phyloP scores from a whole-genome alignment of 2,329 filamentous ascomycete genomes.

The Graphilbum fragrans region DNA sequence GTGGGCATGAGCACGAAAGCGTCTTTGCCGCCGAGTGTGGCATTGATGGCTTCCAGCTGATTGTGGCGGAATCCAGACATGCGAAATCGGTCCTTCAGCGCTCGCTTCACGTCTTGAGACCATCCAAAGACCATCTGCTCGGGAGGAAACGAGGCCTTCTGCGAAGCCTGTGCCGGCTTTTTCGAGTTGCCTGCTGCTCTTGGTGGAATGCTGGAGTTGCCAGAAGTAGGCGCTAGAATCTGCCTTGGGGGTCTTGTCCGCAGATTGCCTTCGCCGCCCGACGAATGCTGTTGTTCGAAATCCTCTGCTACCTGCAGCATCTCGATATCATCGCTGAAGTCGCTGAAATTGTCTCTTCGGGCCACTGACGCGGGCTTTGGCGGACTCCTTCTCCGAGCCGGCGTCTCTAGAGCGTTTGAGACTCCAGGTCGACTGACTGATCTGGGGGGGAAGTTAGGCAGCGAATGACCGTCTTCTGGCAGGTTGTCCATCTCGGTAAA shows the following conservation, averaged over 20 bases:
- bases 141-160: constrained; percentile 27
- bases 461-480: background rate
- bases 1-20: constrained; percentile 97
- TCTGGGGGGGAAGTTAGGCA: background rate
- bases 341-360: constrained; percentile 12
- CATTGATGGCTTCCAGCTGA: constrained; percentile 91
- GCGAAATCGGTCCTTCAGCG: constrained; percentile 72
- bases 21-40: constrained; percentile 76
- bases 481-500: constrained; percentile 8
- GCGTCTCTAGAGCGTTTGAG: no score
- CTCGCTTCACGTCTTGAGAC: constrained; percentile 73
- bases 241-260: background rate
- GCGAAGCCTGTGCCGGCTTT: constrained; percentile 14
- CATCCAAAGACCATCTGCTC: constrained; percentile 58
- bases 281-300: constrained; percentile 26
- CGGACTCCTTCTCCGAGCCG: background rate
- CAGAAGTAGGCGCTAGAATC: constrained; percentile 34
- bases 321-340: constrained; percentile 23
- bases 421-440: no score
- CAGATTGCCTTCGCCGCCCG: constrained; percentile 2
- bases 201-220: constrained; percentile 24
- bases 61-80: constrained; percentile 81
- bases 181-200: constrained; percentile 20
- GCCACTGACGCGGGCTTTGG: background rate
- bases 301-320: constrained; percentile 40